Evolutionary conservation across 2,329 filamentous ascomycete species (phyloP).

Genomic region (Madurella fahalii): DNA sequence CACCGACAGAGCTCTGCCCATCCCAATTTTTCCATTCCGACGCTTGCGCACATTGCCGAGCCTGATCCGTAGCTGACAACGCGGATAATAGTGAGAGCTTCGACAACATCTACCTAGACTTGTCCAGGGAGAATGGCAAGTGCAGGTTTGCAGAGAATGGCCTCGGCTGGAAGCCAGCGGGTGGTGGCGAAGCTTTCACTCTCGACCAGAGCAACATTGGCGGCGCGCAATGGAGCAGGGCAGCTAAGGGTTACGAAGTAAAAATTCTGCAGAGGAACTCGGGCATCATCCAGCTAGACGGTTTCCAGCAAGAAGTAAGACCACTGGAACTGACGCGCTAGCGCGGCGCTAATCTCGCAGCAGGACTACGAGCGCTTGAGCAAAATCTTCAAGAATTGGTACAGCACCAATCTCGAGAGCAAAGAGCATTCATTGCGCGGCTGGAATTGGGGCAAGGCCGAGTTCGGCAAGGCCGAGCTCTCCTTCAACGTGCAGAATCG

Average conservation of each 20-base stretch:
- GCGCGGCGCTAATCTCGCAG: conserved; percentile 13
- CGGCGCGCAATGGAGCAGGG: conserved; percentile 89
- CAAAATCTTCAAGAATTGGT: conserved; percentile 98
- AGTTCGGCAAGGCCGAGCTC: conserved; percentile 92
- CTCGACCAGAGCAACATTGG: conserved; percentile 82
- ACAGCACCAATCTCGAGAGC: conserved; percentile 85
- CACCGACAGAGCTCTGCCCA: not conserved
- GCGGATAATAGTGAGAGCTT: conserved; percentile 69
- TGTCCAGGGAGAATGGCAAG: conserved; percentile 88
- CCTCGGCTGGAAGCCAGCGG: conserved; percentile 88
- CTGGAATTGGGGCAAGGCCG: conserved; percentile 99
- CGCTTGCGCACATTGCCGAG: no score
- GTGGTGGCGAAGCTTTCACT: conserved; percentile 88
- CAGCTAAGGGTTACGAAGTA: conserved; percentile 86
- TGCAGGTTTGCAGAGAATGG: conserved; percentile 93
- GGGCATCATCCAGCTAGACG: conserved; percentile 87
- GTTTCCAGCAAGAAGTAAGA: conserved; percentile 75
- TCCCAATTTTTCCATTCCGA: not conserved
- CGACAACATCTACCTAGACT: conserved; percentile 93
- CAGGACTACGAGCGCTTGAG: conserved; percentile 83
- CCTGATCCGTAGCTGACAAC: conserved; percentile 10
- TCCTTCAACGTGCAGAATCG: conserved; percentile 96
- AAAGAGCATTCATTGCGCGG: conserved; percentile 92
- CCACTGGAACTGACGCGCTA: conserved; percentile 28
- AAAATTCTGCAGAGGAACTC: conserved; percentile 84